Percentiles rank a stretch among this genome's conserved stretches.
Evolutionary conservation across 2,329 filamentous ascomycete genomes (phyloP).

Genomic region (Bipolaris sorokiniana): DNA sequence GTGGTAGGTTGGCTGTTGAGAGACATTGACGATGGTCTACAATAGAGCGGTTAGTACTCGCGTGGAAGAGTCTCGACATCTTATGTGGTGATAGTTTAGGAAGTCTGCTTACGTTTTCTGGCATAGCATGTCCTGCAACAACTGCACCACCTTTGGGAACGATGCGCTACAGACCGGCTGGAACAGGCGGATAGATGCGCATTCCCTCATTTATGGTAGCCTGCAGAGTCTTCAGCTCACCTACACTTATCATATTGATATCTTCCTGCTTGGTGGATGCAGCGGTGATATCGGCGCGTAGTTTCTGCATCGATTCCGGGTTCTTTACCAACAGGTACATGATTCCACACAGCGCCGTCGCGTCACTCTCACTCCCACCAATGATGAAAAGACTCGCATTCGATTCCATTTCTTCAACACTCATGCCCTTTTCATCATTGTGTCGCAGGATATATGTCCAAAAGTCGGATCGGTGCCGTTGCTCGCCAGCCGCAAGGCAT

Average conservation of each 20-base stretch:
- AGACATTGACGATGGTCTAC: conserved; percentile 19
- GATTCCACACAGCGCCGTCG: conserved; percentile 13
- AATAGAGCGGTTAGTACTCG: neutral
- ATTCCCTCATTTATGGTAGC: conserved; percentile 23
- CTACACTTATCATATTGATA: conserved; percentile 7
- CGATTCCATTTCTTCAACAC: conserved; percentile 36
- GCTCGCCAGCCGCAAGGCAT: conserved; percentile 3
- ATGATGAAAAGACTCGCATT: conserved; percentile 41
- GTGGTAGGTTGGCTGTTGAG: conserved; percentile 25
- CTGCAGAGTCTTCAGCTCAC: conserved; percentile 22
- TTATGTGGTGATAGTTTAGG: too few relatives aligned
- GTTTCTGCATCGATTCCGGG: conserved; percentile 12
- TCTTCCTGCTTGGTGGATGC: conserved; percentile 18
- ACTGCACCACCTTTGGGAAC: conserved; percentile 17
- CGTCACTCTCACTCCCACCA: conserved; percentile 45
- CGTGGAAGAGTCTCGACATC: too few relatives aligned
- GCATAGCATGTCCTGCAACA: conserved; percentile 21
- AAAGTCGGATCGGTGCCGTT: conserved; percentile 10
- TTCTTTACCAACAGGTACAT: conserved; percentile 15
- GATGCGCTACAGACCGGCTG: conserved; percentile 4
- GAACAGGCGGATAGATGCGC: conserved; percentile 25
- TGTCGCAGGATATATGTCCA: conserved; percentile 19
- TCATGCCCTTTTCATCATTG: conserved; percentile 23
- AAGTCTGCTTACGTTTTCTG: conserved; percentile 17
- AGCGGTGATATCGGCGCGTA: conserved; percentile 15